Conservation (phyloP, 371 early-diverging fungal species). For the Parasitella parasitica region DNA sequence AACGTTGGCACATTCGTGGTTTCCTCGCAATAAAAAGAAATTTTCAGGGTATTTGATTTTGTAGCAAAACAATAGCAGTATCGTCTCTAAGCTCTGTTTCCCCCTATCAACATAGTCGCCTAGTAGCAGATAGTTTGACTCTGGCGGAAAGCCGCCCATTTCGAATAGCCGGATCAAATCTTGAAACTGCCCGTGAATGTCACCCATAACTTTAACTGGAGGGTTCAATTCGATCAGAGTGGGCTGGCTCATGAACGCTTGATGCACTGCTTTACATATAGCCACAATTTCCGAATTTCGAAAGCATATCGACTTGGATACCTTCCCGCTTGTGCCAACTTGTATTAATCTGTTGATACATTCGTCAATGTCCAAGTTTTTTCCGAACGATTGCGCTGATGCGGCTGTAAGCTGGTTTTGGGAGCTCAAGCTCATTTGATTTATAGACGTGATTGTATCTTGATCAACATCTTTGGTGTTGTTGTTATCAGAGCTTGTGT, state of each 20-base stretch:
- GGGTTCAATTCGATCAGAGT: constrained; percentile 91
- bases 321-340: constrained; percentile 59
- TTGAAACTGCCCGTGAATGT: constrained; percentile 92
- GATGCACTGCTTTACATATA: constrained; percentile 82
- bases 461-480: background rate
- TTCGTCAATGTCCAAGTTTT: constrained; percentile 71
- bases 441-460: background rate
- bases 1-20: constrained; percentile 98
- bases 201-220: constrained; percentile 94
- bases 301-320: constrained; percentile 67
- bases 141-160: constrained; percentile 89
- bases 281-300: constrained; percentile 82
- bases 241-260: constrained; percentile 93
- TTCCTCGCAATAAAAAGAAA: constrained; percentile 97
- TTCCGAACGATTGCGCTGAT: constrained; percentile 31
- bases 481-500: background rate
- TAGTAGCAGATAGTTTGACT: constrained; percentile 90
- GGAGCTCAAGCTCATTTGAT: background rate
- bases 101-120: constrained; percentile 99
- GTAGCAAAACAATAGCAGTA: constrained; percentile 91
- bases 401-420: constrained; percentile 17
- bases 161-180: constrained; percentile 90
- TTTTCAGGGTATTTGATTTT: constrained; percentile 98
- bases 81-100: constrained; percentile 95
- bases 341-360: constrained; percentile 79